Percentiles rank a stretch among this genome's conserved stretches.
Evolutionary conservation across 305 asterid species (phyloP).

Genomic region (Solanum aculeatissimum): DNA sequence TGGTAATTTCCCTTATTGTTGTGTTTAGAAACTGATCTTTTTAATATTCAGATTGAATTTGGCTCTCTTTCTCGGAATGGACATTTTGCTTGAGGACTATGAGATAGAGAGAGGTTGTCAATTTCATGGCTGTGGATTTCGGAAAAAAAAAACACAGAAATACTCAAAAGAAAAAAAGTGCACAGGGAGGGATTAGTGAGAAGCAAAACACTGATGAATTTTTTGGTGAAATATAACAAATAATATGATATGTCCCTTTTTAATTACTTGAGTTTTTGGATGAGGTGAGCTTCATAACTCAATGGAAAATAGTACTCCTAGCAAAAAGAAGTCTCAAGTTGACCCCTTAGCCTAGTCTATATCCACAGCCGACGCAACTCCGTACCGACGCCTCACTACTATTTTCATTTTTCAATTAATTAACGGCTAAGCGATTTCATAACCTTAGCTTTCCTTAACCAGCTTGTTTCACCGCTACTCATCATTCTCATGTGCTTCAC

Average conservation of each 20-base stretch:
- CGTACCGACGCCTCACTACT: too few species aligned
- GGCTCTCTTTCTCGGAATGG: background rate
- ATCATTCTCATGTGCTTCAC: background rate
- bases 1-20: constrained; percentile 26
- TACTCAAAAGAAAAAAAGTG: background rate
- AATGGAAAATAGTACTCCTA: background rate
- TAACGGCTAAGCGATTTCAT: too few species aligned
- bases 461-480: background rate
- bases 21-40: background rate
- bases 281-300: background rate
- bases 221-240: background rate
- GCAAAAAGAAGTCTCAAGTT: background rate
- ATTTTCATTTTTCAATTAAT: too few species aligned
- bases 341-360: too few species aligned
- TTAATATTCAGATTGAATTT: background rate
- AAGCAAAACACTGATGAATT: background rate
- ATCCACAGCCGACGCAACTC: too few species aligned
- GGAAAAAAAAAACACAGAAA: background rate
- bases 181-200: background rate
- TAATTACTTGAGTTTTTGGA: background rate
- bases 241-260: background rate
- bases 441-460: too few species aligned
- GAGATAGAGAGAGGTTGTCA: background rate
- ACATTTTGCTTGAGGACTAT: background rate
- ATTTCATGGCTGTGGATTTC: background rate